Evolutionary conservation across 345 rosid genomes (phyloP).

Genomic region (Noccaea bulbosa): DNA sequence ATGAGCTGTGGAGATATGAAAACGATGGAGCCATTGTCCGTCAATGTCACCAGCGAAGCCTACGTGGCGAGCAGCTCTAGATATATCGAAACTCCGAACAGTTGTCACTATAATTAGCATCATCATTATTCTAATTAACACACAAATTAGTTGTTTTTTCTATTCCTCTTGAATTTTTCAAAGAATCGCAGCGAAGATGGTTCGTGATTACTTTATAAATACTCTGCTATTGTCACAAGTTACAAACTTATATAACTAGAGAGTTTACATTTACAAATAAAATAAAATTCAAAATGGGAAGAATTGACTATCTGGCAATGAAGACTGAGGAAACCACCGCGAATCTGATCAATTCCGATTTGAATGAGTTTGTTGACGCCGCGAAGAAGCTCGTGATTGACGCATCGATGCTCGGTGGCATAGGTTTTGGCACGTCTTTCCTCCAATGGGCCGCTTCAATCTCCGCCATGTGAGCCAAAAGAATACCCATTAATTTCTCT

Average conservation of each 20-base stretch:
- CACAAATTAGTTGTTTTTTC: not conserved
- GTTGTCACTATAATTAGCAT: constrained; percentile 22
- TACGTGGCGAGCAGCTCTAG: constrained; percentile 41
- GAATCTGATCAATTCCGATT: constrained; percentile 62
- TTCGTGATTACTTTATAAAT: constrained; percentile 22
- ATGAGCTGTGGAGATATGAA: constrained; percentile 1
- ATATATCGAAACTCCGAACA: not conserved
- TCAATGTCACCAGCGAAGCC: constrained; percentile 39
- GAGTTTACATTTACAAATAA: not conserved
- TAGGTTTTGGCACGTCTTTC: constrained; percentile 76
- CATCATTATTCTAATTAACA: not conserved
- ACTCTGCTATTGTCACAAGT: constrained; percentile 14
- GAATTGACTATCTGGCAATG: constrained; percentile 68
- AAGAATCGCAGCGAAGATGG: constrained; percentile 14
- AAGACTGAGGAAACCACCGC: constrained; percentile 52
- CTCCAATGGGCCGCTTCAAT: constrained; percentile 90
- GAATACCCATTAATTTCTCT: not conserved
- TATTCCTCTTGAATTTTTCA: constrained; percentile 19
- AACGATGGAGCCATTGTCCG: not conserved
- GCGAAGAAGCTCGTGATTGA: constrained; percentile 62
- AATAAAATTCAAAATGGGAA: constrained; percentile 53
- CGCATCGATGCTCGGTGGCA: constrained; percentile 62
- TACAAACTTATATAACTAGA: constrained; percentile 11
- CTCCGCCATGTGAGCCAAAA: constrained; percentile 69
- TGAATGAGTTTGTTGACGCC: constrained; percentile 59